These are phyloP conservation scores for Suhomyces panamericanus DNA, from an alignment of 1,139 yeast species.

Conservation along the genomic window DNA sequence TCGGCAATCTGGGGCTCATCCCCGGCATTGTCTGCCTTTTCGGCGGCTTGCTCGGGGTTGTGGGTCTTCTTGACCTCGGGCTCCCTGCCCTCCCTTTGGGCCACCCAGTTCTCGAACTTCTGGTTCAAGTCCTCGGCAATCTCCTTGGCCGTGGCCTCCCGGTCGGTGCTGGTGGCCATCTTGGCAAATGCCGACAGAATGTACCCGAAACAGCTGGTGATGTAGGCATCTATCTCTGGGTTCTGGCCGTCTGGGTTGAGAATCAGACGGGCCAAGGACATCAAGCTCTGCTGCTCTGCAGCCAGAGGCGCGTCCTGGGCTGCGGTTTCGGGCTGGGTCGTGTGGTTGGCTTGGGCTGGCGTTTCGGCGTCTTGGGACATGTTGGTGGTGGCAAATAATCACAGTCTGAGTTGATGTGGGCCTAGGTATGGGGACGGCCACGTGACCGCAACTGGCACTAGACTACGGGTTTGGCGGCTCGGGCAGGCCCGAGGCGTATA, in stretches of 20 bases:
- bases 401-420: too few relatives aligned
- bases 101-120: conserved; percentile 34
- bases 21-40: background rate
- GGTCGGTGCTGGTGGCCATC: conserved; percentile 34
- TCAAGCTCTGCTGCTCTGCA: conserved; percentile 21
- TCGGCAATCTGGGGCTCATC: background rate
- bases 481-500: background rate
- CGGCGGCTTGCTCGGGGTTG: background rate
- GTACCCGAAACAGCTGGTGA: conserved; percentile 33
- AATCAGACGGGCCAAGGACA: conserved; percentile 20
- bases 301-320: conserved; percentile 17
- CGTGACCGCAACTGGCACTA: background rate
- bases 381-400: too few relatives aligned
- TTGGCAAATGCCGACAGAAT: conserved; percentile 29
- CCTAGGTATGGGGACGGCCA: background rate
- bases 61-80: conserved; percentile 12
- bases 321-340: background rate
- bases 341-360: background rate
- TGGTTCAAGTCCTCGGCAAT: conserved; percentile 39
- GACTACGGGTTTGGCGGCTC: too few relatives aligned
- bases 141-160: conserved; percentile 38
- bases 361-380: too few relatives aligned
- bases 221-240: conserved; percentile 30
- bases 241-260: conserved; percentile 34
- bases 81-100: conserved; percentile 17